phyloP scores from a whole-genome alignment of 371 early-diverging fungal genomes.

The Lichtheimia ornata region DNA sequence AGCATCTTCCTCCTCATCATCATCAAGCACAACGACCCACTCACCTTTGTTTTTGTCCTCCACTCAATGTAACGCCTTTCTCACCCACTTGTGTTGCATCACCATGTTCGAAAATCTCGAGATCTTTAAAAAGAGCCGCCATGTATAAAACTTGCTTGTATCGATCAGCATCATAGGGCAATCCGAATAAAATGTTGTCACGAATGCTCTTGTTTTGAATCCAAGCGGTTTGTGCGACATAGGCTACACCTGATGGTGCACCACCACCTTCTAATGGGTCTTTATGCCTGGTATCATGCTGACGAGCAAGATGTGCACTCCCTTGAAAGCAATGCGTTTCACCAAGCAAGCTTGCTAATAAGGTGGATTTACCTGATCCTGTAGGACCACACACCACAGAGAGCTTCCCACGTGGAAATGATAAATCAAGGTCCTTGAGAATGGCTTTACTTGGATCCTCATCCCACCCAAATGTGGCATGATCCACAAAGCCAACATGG shows the following conservation, averaged over 20 bases:
- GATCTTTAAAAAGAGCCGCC: slow-evolving; percentile 78
- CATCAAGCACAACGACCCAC: background rate
- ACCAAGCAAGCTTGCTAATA: slow-evolving; percentile 65
- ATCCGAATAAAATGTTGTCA: slow-evolving; percentile 83
- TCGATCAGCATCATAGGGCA: slow-evolving; percentile 61
- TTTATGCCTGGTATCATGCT: slow-evolving; percentile 13
- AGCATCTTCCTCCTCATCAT: background rate
- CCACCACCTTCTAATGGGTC: slow-evolving; percentile 29
- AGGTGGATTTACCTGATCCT: slow-evolving; percentile 81
- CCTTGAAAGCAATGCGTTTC: slow-evolving; percentile 53
- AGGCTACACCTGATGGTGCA: slow-evolving; percentile 62
- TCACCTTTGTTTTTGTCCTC: slow-evolving; percentile 81
- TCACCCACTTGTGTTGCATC: slow-evolving; percentile 91
- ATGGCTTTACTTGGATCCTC: slow-evolving; percentile 33
- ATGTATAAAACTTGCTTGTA: slow-evolving; percentile 63
- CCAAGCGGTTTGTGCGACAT: slow-evolving; percentile 83
- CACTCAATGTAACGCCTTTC: slow-evolving; percentile 84
- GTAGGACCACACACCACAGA: slow-evolving; percentile 80
- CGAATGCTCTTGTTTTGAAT: slow-evolving; percentile 77
- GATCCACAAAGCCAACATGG: slow-evolving; percentile 45
- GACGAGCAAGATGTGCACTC: slow-evolving; percentile 42
- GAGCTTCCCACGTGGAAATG: slow-evolving; percentile 64
- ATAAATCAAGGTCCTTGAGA: slow-evolving; percentile 57
- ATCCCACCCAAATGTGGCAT: slow-evolving; percentile 58
- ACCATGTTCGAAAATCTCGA: slow-evolving; percentile 78